These are phyloP conservation scores for Marasmius fiardii DNA, from an alignment of 1,284 basidiomycete genomes.

Conservation along the genomic window DNA sequence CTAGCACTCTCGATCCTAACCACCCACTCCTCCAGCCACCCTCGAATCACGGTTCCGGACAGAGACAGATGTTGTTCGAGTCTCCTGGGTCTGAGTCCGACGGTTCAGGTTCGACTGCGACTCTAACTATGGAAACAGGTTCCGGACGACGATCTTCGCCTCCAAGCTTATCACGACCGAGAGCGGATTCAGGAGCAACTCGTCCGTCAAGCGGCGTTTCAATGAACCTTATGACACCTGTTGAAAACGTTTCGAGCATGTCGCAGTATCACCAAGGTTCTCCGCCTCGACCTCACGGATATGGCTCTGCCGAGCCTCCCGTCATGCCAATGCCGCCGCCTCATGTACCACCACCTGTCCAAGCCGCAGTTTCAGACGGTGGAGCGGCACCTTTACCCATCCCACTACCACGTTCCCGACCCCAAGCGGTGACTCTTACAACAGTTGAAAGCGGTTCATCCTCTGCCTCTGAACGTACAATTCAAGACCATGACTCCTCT, in stretches of 20 bases:
- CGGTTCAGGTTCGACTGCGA: no score
- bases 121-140: not conserved
- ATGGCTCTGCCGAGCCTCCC: not conserved
- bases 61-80: not conserved
- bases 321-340: not conserved
- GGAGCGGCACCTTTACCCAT: not conserved
- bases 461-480: not conserved
- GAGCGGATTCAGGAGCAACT: not conserved
- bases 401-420: not conserved
- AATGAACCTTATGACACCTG: not conserved
- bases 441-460: not conserved
- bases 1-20: conserved; percentile 1
- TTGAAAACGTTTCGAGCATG: not conserved
- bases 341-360: not conserved
- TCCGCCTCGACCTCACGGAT: not conserved
- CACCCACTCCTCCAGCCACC: not conserved
- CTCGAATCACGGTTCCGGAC: not conserved
- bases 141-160: not conserved
- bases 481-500: not conserved
- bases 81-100: not conserved
- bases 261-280: not conserved
- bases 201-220: not conserved
- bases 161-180: not conserved
- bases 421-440: not conserved
- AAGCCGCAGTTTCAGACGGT: not conserved